A percentile compares a stretch with the other conserved stretches of the same genome.
These are phyloP conservation scores for Poa annua DNA, from an alignment of 176 grass and related monocot species.

Conservation along the genomic window DNA sequence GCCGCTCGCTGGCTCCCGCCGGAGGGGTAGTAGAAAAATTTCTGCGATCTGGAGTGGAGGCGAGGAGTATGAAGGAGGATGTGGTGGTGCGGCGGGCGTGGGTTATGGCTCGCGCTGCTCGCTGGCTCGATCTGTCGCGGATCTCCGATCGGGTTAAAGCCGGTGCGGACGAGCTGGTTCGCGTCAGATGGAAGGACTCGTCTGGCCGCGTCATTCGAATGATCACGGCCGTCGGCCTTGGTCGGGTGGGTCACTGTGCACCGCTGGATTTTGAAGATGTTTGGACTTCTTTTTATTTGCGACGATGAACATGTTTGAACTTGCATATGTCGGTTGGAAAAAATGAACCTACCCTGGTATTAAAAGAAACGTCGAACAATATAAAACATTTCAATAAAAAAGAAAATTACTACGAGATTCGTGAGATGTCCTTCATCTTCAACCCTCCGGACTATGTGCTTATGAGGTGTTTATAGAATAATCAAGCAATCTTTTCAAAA, in stretches of 20 bases:
- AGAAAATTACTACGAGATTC: too few species aligned
- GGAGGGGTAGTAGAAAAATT: background rate
- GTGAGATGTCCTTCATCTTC: too few species aligned
- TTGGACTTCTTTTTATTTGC: background rate
- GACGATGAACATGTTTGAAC: background rate
- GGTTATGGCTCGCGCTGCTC: conserved; percentile 25
- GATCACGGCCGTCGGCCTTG: background rate
- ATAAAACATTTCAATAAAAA: too few species aligned
- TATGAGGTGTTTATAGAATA: too few species aligned
- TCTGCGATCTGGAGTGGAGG: conserved; percentile 45
- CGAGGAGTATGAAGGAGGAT: background rate
- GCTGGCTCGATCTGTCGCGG: conserved; percentile 28
- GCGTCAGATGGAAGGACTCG: conserved; percentile 30
- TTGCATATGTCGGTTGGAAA: background rate
- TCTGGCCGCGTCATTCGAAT: conserved; percentile 17
- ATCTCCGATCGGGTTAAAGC: conserved; percentile 40
- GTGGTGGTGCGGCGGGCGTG: conserved; percentile 30
- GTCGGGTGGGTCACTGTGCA: background rate
- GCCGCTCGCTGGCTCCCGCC: conserved; percentile 19
- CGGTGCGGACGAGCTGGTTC: background rate
- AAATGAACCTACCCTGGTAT: background rate
- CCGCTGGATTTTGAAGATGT: conserved; percentile 26
- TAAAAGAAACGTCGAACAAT: too few species aligned
- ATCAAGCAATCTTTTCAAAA: too few species aligned
- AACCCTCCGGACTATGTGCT: too few species aligned